Evolutionary conservation across 495 filamentous ascomycete species (phyloP), one percentile per base, ranked within the genome.

Genomic region (Penicillium dipodomyicola): DNA sequence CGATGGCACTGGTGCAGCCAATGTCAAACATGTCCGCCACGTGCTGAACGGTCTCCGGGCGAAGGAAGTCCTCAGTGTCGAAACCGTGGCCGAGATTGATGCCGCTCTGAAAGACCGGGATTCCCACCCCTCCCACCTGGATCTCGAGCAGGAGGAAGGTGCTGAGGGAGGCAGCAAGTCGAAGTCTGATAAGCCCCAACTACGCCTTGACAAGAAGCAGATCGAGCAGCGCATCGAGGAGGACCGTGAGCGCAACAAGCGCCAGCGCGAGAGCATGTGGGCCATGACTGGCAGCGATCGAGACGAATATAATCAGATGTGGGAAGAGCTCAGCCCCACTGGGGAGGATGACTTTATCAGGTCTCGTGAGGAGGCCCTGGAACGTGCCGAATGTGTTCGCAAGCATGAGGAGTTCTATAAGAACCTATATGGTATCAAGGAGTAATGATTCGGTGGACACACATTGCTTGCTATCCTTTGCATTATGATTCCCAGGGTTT

Each of bases 181-280:
- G 7, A 72, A 68, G 57, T 63, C 49, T 4, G 73, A 68, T 11
- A 71, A 58, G 57, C 65, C 3, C 72, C 71, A 53, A 71, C 71
- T 40, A 63, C 80, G 83, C 52, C 76, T 92, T 12, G 91, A 97
- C 65, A 93, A 91, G 69, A 82, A 86, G 53, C 86, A 93, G 76
- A 89, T 96, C 35, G 91, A 97, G 73, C 92, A 97, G 76, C 74
- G 94, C 49, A 97, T 98, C 59, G 95, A 98, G 60, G 94, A 98
- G 67, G 94, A 98, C 72, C 79, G 94, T 8, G 95, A 98, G 70
- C 80, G 94, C 40, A 96, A 97, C 72, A 97, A 97, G 77, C 76
- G 94, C 37, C 75, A 89, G 57, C 71, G 94, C 15, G 94, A 98
- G 69, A 88, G 82, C 61, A 92, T 93, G 67, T 97, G 95, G 94